These are phyloP conservation scores for Aristolochia contorta DNA, from an alignment of 164 flowering plant species.

Conservation along the genomic window DNA sequence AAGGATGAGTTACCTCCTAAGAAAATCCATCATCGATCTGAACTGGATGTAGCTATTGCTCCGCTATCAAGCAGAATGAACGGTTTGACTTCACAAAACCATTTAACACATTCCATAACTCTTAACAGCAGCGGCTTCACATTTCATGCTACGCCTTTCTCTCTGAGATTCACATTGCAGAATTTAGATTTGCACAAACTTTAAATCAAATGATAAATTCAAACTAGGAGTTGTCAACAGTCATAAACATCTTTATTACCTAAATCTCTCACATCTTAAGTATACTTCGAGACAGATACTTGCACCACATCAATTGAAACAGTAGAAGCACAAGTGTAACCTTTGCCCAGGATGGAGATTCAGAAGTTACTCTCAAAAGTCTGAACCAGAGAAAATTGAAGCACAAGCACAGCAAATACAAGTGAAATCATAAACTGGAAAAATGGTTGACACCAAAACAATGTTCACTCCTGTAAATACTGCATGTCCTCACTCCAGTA, in stretches of 20 bases:
- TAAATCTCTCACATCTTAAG: background rate
- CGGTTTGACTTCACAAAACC: no score
- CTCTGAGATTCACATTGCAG: background rate
- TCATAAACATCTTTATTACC: no score
- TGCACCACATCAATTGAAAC: background rate
- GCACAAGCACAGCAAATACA: background rate
- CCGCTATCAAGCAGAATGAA: background rate
- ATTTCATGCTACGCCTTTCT: background rate
- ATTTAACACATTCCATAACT: background rate
- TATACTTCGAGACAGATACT: background rate
- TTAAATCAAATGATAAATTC: background rate
- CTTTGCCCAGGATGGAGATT: background rate
- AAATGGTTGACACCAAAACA: constrained; percentile 22
- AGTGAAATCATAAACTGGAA: constrained; percentile 20
- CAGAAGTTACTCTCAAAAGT: background rate
- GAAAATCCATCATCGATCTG: no score
- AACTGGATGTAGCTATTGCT: no score
- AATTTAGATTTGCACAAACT: background rate
- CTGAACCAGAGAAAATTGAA: no score
- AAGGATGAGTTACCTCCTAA: no score
- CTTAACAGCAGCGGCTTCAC: background rate
- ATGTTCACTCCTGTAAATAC: constrained; percentile 45
- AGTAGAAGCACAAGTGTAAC: background rate
- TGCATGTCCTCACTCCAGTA: constrained; percentile 18
- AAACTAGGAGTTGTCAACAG: background rate